Conservation (phyloP, 805 yeast species). For the Debaryomyces maramus region DNA sequence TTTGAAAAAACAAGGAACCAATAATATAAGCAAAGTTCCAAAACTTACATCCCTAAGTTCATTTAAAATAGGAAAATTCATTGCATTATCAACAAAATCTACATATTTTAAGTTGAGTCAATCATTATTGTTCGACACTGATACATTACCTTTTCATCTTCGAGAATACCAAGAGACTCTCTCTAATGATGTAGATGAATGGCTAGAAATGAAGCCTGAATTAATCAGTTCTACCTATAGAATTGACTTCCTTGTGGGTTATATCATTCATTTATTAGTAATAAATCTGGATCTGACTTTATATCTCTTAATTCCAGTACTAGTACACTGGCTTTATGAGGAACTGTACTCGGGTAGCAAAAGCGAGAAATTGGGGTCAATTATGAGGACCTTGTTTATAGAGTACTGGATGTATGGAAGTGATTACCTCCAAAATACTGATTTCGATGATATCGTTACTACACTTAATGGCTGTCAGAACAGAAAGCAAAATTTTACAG, state of each 20-base stretch:
- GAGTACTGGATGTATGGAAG: conserved; percentile 25
- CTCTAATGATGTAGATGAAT: conserved; percentile 35
- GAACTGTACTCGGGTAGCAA: conserved; percentile 12
- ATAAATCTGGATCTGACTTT: conserved; percentile 33
- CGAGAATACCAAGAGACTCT: conserved; percentile 22
- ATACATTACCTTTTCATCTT: conserved; percentile 24
- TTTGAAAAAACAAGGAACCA: not conserved
- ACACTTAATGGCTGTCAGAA: conserved; percentile 13
- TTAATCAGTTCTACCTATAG: conserved; percentile 21
- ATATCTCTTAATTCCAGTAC: conserved; percentile 32
- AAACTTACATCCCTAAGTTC: conserved; percentile 24
- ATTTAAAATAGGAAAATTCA: conserved; percentile 31
- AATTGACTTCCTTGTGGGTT: conserved; percentile 30
- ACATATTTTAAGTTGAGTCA: conserved; percentile 34
- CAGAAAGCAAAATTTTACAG: conserved; percentile 5
- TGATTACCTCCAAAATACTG: conserved; percentile 9
- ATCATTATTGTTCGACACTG: conserved; percentile 24
- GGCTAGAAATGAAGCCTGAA: conserved; percentile 36
- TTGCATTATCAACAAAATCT: conserved; percentile 34
- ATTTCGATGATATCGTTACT: conserved; percentile 8
- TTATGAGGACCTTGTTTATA: conserved; percentile 18
- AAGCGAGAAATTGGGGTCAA: conserved; percentile 3
- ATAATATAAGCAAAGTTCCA: not conserved
- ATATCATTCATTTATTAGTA: conserved; percentile 33
- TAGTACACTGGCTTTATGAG: conserved; percentile 40